Evolutionary conservation across 1,284 basidiomycete species (phyloP).

Genomic region (Coniophora puteana): DNA sequence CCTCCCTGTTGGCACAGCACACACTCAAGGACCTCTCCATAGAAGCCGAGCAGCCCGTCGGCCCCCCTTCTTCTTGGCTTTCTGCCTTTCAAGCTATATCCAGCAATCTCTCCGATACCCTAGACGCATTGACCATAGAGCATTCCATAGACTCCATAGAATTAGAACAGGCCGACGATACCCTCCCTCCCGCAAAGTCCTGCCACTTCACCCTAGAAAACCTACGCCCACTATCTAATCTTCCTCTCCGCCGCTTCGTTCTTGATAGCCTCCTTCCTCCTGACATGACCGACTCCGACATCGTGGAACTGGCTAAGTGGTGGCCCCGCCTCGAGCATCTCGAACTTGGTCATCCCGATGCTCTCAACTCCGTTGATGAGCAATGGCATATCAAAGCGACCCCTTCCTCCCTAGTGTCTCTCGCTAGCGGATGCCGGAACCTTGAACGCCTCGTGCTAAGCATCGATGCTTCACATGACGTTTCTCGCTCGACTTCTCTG

Average conservation of each 20-base stretch:
- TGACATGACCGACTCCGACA: conserved; percentile 35
- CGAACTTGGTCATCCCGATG: conserved; percentile 35
- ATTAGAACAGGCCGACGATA: conserved; percentile 22
- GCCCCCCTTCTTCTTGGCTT: conserved; percentile 33
- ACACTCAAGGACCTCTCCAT: conserved; percentile 37
- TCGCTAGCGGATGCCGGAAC: conserved; percentile 32
- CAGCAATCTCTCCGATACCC: conserved; percentile 29
- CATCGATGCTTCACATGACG: conserved; percentile 19
- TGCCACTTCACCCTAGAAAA: conserved; percentile 18
- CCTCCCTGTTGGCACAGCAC: conserved; percentile 27
- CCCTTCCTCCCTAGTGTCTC: conserved; percentile 27
- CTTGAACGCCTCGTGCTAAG: conserved; percentile 38
- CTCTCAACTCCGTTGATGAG: conserved; percentile 19
- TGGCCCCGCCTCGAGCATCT: conserved; percentile 44
- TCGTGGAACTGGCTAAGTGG: conserved; percentile 38
- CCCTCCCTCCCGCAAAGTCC: conserved; percentile 6
- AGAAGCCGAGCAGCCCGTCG: conserved; percentile 30
- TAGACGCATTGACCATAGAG: conserved; percentile 44
- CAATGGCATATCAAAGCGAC: conserved; percentile 31
- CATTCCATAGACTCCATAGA: conserved; percentile 36
- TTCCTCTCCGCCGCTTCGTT: conserved; percentile 35
- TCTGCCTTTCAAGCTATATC: conserved; percentile 36
- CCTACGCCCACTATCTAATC: conserved; percentile 18
- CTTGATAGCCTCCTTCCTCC: conserved; percentile 40
- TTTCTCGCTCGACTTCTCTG: neutral